phyloP scores from a whole-genome alignment of 805 yeast genomes.

The Grigorovia jiainica region DNA sequence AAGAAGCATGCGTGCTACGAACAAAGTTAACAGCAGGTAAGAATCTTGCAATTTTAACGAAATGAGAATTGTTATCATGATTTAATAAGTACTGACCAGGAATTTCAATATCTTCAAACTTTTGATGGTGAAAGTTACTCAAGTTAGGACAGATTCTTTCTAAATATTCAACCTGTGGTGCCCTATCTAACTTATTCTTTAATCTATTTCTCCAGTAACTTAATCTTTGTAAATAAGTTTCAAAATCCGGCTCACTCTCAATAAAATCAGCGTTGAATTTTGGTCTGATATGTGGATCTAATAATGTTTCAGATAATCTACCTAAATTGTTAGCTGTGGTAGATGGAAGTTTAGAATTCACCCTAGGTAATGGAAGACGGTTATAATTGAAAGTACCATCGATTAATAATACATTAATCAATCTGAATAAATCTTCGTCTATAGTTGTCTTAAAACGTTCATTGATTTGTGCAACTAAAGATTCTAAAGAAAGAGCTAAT shows the following conservation, averaged over 20 bases:
- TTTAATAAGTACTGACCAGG: conserved; percentile 93
- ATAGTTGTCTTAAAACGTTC: conserved; percentile 89
- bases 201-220: conserved; percentile 88
- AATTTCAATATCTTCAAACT: conserved; percentile 92
- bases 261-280: conserved; percentile 91
- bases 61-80: conserved; percentile 82
- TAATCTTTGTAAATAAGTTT: conserved; percentile 71
- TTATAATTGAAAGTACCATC: conserved; percentile 90
- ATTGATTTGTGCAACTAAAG: conserved; percentile 89
- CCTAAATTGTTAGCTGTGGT: conserved; percentile 83
- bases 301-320: conserved; percentile 84
- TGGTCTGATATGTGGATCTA: conserved; percentile 79
- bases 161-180: conserved; percentile 67
- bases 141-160: conserved; percentile 91
- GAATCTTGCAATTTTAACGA: conserved; percentile 87
- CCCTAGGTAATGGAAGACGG: conserved; percentile 77
- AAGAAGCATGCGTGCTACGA: conserved; percentile 84
- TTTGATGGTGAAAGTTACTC: conserved; percentile 95
- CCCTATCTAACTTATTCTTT: conserved; percentile 83
- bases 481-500: conserved; percentile 83
- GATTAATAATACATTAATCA: conserved; percentile 82
- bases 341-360: conserved; percentile 80
- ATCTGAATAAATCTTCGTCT: conserved; percentile 92
- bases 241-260: conserved; percentile 76
- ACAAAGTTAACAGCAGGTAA: conserved; percentile 80